Percentiles rank a stretch among this genome's conserved stretches.
Conservation (phyloP, 2,329 filamentous ascomycete genomes). For the Emmonsiellopsis sp. region DNA sequence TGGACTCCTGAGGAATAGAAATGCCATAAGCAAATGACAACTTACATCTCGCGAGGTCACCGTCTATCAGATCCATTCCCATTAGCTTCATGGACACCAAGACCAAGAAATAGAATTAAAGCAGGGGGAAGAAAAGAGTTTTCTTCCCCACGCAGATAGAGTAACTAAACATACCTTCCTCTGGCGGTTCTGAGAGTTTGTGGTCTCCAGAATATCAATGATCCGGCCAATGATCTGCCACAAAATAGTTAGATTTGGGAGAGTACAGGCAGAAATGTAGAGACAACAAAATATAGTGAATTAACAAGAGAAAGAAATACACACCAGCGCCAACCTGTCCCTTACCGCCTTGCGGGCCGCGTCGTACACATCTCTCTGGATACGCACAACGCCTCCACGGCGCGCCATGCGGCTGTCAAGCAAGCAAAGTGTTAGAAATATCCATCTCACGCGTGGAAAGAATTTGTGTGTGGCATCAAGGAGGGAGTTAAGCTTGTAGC, state of each 20-base stretch:
- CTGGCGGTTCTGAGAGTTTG: background rate
- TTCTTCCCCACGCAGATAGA: too few relatives aligned
- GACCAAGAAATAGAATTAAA: too few relatives aligned
- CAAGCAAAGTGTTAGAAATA: background rate
- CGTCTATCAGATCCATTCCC: too few relatives aligned
- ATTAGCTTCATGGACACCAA: too few relatives aligned
- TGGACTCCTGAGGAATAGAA: too few relatives aligned
- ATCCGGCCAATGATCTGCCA: background rate
- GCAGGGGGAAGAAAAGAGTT: background rate
- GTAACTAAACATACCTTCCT: background rate
- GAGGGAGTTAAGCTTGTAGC: background rate
- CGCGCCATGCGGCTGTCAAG: constrained; percentile 25
- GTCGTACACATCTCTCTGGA: constrained; percentile 21
- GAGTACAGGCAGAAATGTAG: background rate
- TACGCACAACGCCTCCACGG: constrained; percentile 23
- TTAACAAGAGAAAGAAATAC: constrained; percentile 2
- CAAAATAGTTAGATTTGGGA: too few relatives aligned
- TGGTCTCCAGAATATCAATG: background rate
- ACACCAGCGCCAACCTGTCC: constrained; percentile 15
- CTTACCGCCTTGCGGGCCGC: constrained; percentile 16
- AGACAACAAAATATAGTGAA: background rate
- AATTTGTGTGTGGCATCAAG: constrained; percentile 8
- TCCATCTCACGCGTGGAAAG: background rate
- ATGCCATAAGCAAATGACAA: too few relatives aligned
- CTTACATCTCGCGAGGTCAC: too few relatives aligned